Evolutionary conservation across 2,329 filamentous ascomycete species (phyloP).

Genomic region (Xylaria sp.): DNA sequence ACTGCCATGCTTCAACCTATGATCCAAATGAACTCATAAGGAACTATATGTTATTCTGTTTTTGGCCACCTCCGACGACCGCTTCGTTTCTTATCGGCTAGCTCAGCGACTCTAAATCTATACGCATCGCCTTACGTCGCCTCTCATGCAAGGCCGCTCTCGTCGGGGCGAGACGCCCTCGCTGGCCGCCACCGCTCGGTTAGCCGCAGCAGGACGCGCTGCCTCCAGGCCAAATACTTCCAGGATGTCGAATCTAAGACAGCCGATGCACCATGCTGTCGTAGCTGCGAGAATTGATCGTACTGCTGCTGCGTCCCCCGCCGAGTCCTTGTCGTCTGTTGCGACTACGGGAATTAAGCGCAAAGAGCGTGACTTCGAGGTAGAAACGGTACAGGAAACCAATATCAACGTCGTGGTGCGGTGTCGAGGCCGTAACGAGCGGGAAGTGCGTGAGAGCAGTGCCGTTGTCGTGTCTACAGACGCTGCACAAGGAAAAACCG

Average conservation of each 20-base stretch:
- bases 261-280: conserved; percentile 42
- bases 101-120: conserved; percentile 1
- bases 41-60: background rate
- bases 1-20: background rate
- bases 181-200: conserved; percentile 40
- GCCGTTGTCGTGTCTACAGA: conserved; percentile 90
- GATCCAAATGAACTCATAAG: background rate
- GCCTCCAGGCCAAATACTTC: conserved; percentile 40
- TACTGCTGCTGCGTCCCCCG: conserved; percentile 70
- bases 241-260: conserved; percentile 44
- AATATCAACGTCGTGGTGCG: conserved; percentile 98
- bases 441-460: conserved; percentile 94
- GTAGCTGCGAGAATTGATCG: conserved; percentile 50
- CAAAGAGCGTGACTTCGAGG: conserved; percentile 86
- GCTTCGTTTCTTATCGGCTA: conserved; percentile 14
- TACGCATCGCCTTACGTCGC: background rate
- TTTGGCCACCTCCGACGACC: background rate
- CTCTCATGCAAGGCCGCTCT: conserved; percentile 49
- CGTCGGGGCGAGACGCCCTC: conserved; percentile 48
- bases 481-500: conserved; percentile 83
- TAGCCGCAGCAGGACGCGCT: conserved; percentile 40
- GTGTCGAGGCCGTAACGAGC: conserved; percentile 90
- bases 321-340: conserved; percentile 72
- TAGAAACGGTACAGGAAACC: conserved; percentile 79
- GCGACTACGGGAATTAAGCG: conserved; percentile 75